Evolutionary conservation across 2,329 filamentous ascomycete genomes (phyloP).

Genomic region (Lasiodiplodia sp.): DNA sequence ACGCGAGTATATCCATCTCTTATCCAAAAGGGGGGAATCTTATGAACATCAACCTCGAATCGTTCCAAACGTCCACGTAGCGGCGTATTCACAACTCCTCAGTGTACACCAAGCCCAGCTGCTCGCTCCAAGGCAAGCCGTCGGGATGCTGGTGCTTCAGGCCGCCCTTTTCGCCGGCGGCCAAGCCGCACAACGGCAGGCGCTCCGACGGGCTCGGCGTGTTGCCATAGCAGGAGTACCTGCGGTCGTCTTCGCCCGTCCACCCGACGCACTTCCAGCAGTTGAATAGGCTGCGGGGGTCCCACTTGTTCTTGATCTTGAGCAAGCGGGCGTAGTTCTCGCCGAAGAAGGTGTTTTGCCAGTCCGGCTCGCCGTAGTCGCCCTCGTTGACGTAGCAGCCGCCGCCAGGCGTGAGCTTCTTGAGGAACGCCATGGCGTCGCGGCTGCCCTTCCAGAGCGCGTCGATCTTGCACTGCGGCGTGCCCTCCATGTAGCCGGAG

Average conservation of each 20-base stretch:
- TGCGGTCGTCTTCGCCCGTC: slow-evolving; percentile 17
- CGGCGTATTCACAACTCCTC: background rate
- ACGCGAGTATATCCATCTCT: background rate
- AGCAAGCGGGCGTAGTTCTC: slow-evolving; percentile 35
- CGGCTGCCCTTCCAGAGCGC: slow-evolving; percentile 34
- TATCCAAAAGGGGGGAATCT: slow-evolving; percentile 1
- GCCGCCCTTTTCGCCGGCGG: background rate
- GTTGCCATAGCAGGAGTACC: slow-evolving; percentile 24
- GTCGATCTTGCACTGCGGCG: slow-evolving; percentile 25
- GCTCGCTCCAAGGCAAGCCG: background rate
- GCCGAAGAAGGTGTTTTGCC: slow-evolving; percentile 32
- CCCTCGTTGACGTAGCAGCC: slow-evolving; percentile 36
- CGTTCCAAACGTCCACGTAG: background rate
- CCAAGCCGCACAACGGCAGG: background rate
- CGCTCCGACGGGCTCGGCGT: background rate
- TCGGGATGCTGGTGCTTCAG: slow-evolving; percentile 6
- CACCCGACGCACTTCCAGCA: slow-evolving; percentile 34
- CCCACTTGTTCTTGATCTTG: slow-evolving; percentile 38
- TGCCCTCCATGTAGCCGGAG: slow-evolving; percentile 40
- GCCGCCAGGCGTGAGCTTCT: slow-evolving; percentile 44
- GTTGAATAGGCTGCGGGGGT: slow-evolving; percentile 33
- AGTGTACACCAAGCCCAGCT: background rate
- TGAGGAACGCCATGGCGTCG: slow-evolving; percentile 42
- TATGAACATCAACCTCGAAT: background rate
- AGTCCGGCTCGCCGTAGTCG: slow-evolving; percentile 28